Conservation (phyloP, 768 basidiomycete genomes). For the Pleurotus djamor region DNA sequence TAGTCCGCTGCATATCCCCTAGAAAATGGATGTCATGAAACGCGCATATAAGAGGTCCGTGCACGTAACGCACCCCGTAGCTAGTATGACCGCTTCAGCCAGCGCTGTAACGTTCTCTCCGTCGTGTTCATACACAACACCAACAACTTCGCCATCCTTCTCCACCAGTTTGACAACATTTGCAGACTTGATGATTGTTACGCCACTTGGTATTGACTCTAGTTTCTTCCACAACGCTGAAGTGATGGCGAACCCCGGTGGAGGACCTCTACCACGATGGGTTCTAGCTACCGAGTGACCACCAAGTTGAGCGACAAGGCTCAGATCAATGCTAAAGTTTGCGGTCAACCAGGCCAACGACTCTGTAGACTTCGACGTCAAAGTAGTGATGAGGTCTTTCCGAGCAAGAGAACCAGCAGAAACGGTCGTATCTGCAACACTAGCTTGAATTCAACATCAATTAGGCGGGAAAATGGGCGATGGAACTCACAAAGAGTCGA, state of each 20-base stretch:
- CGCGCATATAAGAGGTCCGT: not conserved
- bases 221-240: slow-evolving; percentile 21
- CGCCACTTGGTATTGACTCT: slow-evolving; percentile 8
- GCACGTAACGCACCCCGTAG: not conserved
- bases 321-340: slow-evolving; percentile 19
- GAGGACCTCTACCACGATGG: slow-evolving; percentile 20
- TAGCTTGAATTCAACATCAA: not conserved
- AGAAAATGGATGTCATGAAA: not conserved
- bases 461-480: not conserved
- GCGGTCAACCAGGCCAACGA: slow-evolving; percentile 21
- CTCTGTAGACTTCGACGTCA: slow-evolving; percentile 20
- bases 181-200: slow-evolving; percentile 17
- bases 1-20: slow-evolving; percentile 24
- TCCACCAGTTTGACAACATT: slow-evolving; percentile 18
- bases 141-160: slow-evolving; percentile 13
- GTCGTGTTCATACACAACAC: slow-evolving; percentile 19
- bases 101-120: slow-evolving; percentile 5
- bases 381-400: slow-evolving; percentile 18
- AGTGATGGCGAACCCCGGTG: slow-evolving; percentile 23
- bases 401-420: slow-evolving; percentile 19
- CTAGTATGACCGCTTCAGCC: not conserved
- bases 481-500: slow-evolving; percentile 15
- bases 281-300: slow-evolving; percentile 18
- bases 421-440: slow-evolving; percentile 15
- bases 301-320: slow-evolving; percentile 20